Conservation (phyloP, 2,329 filamentous ascomycete genomes). For the Magnaporthales sp. region DNA sequence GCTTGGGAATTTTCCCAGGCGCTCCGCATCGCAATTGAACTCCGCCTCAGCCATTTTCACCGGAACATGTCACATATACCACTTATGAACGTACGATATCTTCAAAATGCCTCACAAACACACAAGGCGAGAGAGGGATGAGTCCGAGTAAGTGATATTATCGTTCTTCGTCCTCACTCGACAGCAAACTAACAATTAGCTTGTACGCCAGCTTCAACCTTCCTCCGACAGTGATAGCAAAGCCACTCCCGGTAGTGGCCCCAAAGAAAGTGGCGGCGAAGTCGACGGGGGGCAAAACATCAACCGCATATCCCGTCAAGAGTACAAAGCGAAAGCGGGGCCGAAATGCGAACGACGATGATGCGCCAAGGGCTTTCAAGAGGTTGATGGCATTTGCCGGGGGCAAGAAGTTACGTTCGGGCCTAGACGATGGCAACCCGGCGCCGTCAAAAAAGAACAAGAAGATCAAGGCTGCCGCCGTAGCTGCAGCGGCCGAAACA, state of each 20-base stretch:
- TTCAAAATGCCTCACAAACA: constrained; percentile 76
- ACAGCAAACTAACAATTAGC: constrained; percentile 1
- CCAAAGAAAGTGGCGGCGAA: constrained; percentile 22
- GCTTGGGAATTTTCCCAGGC: background rate
- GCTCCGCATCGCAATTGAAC: background rate
- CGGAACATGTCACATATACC: too few relatives aligned
- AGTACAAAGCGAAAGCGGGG: constrained; percentile 43
- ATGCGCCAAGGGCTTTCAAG: constrained; percentile 81
- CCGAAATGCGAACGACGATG: constrained; percentile 45
- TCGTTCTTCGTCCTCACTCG: background rate
- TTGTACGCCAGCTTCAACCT: constrained; percentile 38
- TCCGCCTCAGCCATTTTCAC: background rate
- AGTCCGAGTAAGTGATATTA: constrained; percentile 33
- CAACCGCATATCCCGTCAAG: constrained; percentile 16
- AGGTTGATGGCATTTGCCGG: constrained; percentile 70
- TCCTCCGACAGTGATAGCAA: constrained; percentile 38
- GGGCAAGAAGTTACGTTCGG: constrained; percentile 50
- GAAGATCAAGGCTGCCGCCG: constrained; percentile 17
- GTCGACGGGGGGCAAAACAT: constrained; percentile 15
- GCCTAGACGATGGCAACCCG: constrained; percentile 60
- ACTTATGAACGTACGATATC: background rate
- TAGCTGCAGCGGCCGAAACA: background rate
- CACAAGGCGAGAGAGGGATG: constrained; percentile 54
- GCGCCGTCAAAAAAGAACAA: constrained; percentile 22
- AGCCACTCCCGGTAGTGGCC: constrained; percentile 35